Evolutionary conservation across 2,329 filamentous ascomycete genomes (phyloP).

Genomic region (Aspergillus novofumigatus): DNA sequence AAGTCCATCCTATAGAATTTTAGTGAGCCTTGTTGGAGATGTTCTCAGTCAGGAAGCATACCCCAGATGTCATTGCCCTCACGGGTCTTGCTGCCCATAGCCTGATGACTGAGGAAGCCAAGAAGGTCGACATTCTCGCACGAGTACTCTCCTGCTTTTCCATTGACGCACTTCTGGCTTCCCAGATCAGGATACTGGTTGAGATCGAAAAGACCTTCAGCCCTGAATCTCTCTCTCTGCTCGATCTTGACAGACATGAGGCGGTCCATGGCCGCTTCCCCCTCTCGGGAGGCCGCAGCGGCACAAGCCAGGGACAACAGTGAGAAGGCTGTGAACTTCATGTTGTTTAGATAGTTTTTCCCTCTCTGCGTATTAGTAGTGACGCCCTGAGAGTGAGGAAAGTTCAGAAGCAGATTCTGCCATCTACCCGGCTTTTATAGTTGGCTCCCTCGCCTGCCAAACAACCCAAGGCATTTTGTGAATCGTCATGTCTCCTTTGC

Average conservation of each 20-base stretch:
- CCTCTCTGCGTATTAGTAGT: background rate
- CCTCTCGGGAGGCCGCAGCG: constrained; percentile 7
- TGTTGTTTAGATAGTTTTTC: background rate
- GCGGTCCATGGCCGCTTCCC: constrained; percentile 9
- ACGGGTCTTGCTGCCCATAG: constrained; percentile 15
- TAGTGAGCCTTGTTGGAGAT: background rate
- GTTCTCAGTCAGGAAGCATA: background rate
- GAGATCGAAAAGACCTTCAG: constrained; percentile 9
- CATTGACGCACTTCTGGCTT: constrained; percentile 7
- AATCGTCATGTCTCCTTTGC: background rate
- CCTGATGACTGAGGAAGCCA: constrained; percentile 16
- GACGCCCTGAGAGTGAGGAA: background rate
- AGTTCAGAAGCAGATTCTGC: background rate
- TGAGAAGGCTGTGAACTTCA: constrained; percentile 12
- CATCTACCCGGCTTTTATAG: background rate
- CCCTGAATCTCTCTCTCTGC: constrained; percentile 9
- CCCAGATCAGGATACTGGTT: constrained; percentile 11
- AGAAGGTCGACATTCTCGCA: constrained; percentile 15
- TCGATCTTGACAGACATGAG: constrained; percentile 14
- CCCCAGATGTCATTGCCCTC: constrained; percentile 19
- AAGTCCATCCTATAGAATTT: constrained; percentile 10
- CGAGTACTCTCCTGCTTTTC: constrained; percentile 15
- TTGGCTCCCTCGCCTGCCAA: background rate
- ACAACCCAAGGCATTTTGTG: background rate
- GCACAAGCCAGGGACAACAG: constrained; percentile 7